phyloP scores from a whole-genome alignment of 2,329 filamentous ascomycete species.

The Sodiomyces alkalinus region DNA sequence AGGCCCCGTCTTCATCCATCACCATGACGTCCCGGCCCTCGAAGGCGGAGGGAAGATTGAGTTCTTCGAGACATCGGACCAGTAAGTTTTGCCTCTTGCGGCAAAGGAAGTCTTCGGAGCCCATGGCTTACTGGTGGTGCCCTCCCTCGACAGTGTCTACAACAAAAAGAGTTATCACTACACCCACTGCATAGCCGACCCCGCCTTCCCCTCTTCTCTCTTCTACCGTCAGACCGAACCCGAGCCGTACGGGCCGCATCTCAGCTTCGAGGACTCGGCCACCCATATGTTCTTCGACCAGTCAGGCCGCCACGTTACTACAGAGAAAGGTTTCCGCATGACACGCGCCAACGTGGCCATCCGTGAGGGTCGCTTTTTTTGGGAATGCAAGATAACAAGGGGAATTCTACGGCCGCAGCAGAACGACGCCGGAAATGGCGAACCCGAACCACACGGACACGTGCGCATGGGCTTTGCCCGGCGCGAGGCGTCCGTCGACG shows the following conservation, averaged over 20 bases:
- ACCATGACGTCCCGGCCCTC: slow-evolving; percentile 35
- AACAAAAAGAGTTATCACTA: slow-evolving; percentile 73
- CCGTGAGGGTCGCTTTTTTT: slow-evolving; percentile 82
- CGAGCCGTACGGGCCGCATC: slow-evolving; percentile 65
- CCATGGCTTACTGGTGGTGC: too few relatives aligned
- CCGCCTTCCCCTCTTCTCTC: slow-evolving; percentile 68
- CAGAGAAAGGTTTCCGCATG: slow-evolving; percentile 86
- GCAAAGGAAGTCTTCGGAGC: too few relatives aligned
- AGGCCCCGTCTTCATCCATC: slow-evolving; percentile 38
- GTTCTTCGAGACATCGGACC: slow-evolving; percentile 49
- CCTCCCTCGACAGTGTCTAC: slow-evolving; percentile 27
- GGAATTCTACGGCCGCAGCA: slow-evolving; percentile 45
- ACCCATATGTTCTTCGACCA: slow-evolving; percentile 72
- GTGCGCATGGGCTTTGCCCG: slow-evolving; percentile 80
- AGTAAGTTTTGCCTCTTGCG: slow-evolving; percentile 27
- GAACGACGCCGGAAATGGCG: slow-evolving; percentile 23
- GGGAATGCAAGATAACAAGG: slow-evolving; percentile 78
- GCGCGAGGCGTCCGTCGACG: slow-evolving; percentile 67
- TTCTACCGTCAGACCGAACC: slow-evolving; percentile 85
- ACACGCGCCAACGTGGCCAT: slow-evolving; percentile 81
- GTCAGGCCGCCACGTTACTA: slow-evolving; percentile 63
- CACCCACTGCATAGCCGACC: slow-evolving; percentile 79
- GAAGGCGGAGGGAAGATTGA: slow-evolving; percentile 32
- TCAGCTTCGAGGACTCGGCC: slow-evolving; percentile 87
- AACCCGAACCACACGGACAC: slow-evolving; percentile 37